Evolutionary conservation across 2,329 filamentous ascomycete species (phyloP), one percentile per base, ranked within the genome.

Genomic region (Trichoderma polysporum): DNA sequence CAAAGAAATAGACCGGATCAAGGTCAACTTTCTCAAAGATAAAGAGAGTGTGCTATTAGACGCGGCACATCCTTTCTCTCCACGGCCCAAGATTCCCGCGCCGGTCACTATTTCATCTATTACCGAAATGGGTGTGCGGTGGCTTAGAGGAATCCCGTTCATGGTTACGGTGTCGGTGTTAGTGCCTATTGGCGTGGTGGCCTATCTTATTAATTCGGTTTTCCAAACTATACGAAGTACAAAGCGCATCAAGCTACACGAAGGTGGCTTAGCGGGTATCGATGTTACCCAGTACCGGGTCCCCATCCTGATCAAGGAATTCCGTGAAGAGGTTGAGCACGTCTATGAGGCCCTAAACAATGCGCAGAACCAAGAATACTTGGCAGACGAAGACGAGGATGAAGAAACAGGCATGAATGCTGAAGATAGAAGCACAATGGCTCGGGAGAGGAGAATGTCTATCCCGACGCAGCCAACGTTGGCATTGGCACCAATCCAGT

Each of bases 41-140:
- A 94, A 92, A 72, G 88, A 90, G 45, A 83, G 90, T 58, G 88
- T 96, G 9, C 83, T 98, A 25, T 79, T 98, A 19, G 90, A 97
- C 71, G 85, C 86, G 0, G 75, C 80, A 2, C 79, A 87, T 52
- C 91, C 92, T 0, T 81, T 91, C 31, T 81, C 82, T 1, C 80
- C 82, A 0, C 82, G 84, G 13, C 78, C 79, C 6, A 78, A 77
- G 59, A 9, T 74, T 2, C 57, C 49, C 3, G 59, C 67, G 9
- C 73, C 74, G 13, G 66, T 73, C 10, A 76, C 77, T 1, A 66
- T 79, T 8, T 75, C 74, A 17, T 78, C 76, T 5, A 70, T 78
- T 5, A 77, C 75, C 6, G 73, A 76, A 27, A 74, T 76, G 1
- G 58, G 73, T 5, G 29, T 77, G 29, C 69, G 74, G 35, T 80